Conservation (phyloP, 345 rosid species). For the Cardamine resedifolia region DNA sequence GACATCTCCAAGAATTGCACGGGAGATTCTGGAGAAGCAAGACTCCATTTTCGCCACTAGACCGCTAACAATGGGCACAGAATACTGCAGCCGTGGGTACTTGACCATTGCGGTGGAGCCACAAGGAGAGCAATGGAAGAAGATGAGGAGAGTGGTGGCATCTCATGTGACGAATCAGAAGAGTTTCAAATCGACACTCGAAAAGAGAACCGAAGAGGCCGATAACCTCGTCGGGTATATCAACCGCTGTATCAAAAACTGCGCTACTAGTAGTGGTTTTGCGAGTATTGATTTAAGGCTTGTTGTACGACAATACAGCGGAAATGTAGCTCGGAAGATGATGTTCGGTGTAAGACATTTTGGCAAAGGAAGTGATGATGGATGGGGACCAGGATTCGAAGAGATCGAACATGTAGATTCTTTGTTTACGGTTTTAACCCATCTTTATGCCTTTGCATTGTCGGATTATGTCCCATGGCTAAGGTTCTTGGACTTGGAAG, state of each 20-base stretch:
- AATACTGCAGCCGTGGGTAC: constrained; percentile 36
- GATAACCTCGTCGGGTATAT: constrained; percentile 43
- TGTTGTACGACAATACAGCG: constrained; percentile 42
- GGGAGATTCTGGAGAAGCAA: constrained; percentile 43
- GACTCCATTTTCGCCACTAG: constrained; percentile 47
- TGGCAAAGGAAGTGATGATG: constrained; percentile 38
- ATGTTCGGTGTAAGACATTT: constrained; percentile 45
- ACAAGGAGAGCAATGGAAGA: constrained; percentile 49
- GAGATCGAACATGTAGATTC: constrained; percentile 52
- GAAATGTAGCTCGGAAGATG: constrained; percentile 48
- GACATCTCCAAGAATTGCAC: constrained; percentile 41
- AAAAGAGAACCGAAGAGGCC: constrained; percentile 44
- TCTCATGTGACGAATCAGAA: constrained; percentile 29
- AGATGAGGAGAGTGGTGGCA: constrained; percentile 44
- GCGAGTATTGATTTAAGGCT: constrained; percentile 38
- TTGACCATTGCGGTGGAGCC: constrained; percentile 34
- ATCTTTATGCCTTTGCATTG: constrained; percentile 44
- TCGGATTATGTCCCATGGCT: constrained; percentile 55
- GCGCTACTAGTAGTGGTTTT: background rate
- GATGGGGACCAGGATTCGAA: constrained; percentile 48
- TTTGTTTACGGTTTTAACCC: constrained; percentile 39
- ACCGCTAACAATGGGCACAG: constrained; percentile 33
- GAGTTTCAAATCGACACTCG: constrained; percentile 16
- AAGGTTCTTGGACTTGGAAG: constrained; percentile 51
- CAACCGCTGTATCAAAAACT: constrained; percentile 18